A percentile compares a stretch with the other conserved stretches of the same genome.
Evolutionary conservation across 306 rosid species (phyloP).

Genomic region (Vigna trinervia): DNA sequence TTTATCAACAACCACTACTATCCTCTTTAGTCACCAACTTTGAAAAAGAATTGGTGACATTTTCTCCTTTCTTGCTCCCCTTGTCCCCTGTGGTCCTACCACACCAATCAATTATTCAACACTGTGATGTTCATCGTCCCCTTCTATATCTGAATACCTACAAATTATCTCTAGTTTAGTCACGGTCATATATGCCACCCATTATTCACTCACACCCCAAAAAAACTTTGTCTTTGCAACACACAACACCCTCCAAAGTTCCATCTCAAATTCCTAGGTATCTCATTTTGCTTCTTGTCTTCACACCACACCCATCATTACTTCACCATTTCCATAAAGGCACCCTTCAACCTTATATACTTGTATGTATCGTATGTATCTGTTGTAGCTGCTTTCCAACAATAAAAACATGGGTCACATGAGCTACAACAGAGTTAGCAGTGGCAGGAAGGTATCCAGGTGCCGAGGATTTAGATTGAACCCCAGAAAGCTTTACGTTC

Average conservation of each 20-base stretch:
- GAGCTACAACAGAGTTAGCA: constrained; percentile 57
- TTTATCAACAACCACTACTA: constrained; percentile 17
- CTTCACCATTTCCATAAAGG: constrained; percentile 50
- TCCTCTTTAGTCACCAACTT: constrained; percentile 49
- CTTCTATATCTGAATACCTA: constrained; percentile 28
- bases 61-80: constrained; percentile 41
- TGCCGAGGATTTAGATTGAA: constrained; percentile 63
- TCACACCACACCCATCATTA: constrained; percentile 35
- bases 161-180: constrained; percentile 25
- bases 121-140: not conserved
- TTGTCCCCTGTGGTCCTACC: constrained; percentile 45
- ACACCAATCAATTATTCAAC: constrained; percentile 34
- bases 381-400: constrained; percentile 19
- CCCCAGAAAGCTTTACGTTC: constrained; percentile 51
- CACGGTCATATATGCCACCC: constrained; percentile 32
- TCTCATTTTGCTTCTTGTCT: constrained; percentile 42
- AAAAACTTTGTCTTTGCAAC: constrained; percentile 31
- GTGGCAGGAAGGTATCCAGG: constrained; percentile 18
- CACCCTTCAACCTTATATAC: constrained; percentile 40
- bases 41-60: constrained; percentile 42
- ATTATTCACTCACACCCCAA: constrained; percentile 38
- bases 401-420: constrained; percentile 46
- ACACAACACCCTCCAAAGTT: constrained; percentile 37
- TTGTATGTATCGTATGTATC: no score
- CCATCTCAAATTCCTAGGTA: constrained; percentile 43